Conservation (phyloP, 345 rosid genomes). For the Lepidium africanum region DNA sequence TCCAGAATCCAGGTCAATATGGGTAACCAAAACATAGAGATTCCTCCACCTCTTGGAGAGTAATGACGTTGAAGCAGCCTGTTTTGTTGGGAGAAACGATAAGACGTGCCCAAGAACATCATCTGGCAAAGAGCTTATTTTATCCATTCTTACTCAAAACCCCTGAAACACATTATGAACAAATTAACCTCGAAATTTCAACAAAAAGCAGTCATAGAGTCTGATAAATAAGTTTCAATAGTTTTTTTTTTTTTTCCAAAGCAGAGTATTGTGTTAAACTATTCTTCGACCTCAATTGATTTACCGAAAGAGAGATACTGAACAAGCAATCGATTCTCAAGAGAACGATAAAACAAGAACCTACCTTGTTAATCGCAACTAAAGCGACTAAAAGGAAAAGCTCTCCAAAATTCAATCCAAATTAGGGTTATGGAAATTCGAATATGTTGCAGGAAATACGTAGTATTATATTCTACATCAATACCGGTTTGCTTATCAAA, state of each 20-base stretch:
- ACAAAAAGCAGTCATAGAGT: not conserved
- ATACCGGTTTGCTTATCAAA: no score
- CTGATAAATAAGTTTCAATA: not conserved
- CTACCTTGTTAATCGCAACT: not conserved
- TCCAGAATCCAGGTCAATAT: not conserved
- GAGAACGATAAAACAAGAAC: not conserved
- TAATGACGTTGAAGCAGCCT: not conserved
- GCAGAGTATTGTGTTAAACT: not conserved
- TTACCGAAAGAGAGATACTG: not conserved
- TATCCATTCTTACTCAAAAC: not conserved
- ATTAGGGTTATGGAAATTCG: not conserved
- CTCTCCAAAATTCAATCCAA: not conserved
- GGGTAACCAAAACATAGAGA: not conserved
- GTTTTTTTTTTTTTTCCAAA: not conserved
- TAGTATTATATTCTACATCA: no score
- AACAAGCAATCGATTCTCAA: not conserved
- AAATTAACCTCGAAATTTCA: not conserved
- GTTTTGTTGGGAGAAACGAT: not conserved
- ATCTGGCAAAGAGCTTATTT: not conserved
- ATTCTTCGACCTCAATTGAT: not conserved
- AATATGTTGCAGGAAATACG: not conserved
- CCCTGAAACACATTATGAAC: not conserved
- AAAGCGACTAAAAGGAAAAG: not conserved
- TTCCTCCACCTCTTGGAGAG: not conserved
- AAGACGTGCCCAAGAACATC: not conserved